Conservation (phyloP, 2,329 filamentous ascomycete species). For the Claviceps africana region DNA sequence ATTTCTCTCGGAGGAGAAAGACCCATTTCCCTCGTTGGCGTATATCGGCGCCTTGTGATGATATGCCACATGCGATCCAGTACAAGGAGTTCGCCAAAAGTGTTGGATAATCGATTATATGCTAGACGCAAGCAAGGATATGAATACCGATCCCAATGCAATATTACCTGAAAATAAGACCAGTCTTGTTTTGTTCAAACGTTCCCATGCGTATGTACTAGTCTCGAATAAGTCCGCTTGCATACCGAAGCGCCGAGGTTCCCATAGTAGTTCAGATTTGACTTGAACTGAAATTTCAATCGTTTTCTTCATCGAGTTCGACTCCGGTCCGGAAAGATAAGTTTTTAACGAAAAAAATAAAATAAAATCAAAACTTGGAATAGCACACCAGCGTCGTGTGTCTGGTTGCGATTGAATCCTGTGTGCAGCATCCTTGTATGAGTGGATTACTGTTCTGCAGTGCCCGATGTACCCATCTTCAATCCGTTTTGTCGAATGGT, state of each 20-base stretch:
- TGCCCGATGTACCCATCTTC: neutral
- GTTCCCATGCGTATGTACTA: conserved; percentile 22
- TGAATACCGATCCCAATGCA: conserved; percentile 28
- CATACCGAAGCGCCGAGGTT: conserved; percentile 14
- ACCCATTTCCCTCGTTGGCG: neutral
- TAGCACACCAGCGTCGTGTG: neutral
- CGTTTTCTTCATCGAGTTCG: conserved; percentile 14
- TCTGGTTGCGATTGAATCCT: neutral
- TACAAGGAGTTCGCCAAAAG: conserved; percentile 1
- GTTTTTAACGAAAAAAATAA: conserved; percentile 2
- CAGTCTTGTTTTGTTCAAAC: conserved; percentile 14
- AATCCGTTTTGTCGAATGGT: neutral
- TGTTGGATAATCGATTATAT: conserved; percentile 16
- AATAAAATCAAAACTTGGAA: neutral
- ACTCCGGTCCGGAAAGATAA: conserved; percentile 12
- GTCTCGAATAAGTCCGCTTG: conserved; percentile 14
- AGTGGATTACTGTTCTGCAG: neutral
- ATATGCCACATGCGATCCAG: neutral
- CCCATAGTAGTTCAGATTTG: conserved; percentile 20
- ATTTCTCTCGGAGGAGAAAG: neutral
- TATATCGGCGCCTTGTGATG: neutral
- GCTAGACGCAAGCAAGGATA: conserved; percentile 15
- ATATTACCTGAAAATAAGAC: conserved; percentile 31
- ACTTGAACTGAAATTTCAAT: conserved; percentile 13
- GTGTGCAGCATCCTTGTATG: neutral